phyloP scores from a whole-genome alignment of 805 yeast species.

The Suhomyces prunicola region DNA sequence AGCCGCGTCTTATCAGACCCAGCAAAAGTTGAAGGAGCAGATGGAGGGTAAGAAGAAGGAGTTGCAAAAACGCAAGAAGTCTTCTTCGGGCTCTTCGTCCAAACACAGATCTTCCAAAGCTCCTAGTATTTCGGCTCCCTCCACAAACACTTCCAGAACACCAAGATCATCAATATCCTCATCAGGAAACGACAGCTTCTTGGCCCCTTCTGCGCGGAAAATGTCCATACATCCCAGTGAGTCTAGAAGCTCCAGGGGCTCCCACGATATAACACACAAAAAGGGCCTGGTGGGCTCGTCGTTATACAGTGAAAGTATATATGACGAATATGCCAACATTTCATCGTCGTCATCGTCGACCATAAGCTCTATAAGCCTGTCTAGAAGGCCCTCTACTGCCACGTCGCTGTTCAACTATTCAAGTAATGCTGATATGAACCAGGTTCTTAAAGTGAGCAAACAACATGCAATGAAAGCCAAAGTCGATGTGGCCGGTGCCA shows the following conservation, averaged over 20 bases:
- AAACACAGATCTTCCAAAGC: neutral
- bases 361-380: neutral
- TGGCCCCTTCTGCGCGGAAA: neutral
- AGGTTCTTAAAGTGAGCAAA: slow-evolving; percentile 13
- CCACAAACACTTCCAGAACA: neutral
- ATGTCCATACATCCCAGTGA: slow-evolving; percentile 3
- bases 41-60: slow-evolving; percentile 8
- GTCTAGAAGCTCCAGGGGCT: slow-evolving; percentile 3
- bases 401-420: slow-evolving; percentile 7
- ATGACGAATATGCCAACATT: neutral
- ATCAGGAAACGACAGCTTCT: neutral
- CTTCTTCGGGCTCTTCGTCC: neutral
- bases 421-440: slow-evolving; percentile 10
- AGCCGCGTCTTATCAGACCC: slow-evolving; percentile 15
- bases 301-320: neutral
- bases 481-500: neutral
- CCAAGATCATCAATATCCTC: slow-evolving; percentile 2
- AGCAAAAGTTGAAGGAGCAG: slow-evolving; percentile 14
- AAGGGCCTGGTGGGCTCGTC: neutral
- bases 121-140: neutral
- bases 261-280: neutral
- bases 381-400: slow-evolving; percentile 3
- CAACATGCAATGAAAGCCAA: slow-evolving; percentile 1
- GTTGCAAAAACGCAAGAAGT: slow-evolving; percentile 4
- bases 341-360: neutral